Evolutionary conservation across 192 early-diverging fungal genomes (phyloP).

Genomic region (Gorgonomyces haynaldii): DNA sequence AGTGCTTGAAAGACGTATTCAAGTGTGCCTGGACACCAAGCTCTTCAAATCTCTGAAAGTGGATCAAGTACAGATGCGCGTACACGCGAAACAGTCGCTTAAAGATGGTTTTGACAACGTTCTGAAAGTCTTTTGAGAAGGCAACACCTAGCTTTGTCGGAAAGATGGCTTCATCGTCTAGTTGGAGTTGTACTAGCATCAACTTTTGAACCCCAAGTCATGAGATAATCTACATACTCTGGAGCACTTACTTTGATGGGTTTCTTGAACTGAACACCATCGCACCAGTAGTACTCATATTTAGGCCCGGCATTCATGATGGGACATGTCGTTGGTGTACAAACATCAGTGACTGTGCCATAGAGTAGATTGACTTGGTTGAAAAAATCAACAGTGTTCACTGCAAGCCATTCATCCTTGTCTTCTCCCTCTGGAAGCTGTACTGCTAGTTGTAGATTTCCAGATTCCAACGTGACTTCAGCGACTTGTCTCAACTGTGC

Average conservation of each 20-base stretch:
- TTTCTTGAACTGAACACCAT: slow-evolving; percentile 71
- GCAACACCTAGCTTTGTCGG: slow-evolving; percentile 65
- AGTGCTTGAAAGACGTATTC: slow-evolving; percentile 92
- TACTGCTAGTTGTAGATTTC: too few relatives aligned
- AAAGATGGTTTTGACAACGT: slow-evolving; percentile 61
- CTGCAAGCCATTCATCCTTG: slow-evolving; percentile 85
- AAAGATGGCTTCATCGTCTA: slow-evolving; percentile 81
- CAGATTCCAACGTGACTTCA: too few relatives aligned
- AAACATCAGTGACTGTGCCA: slow-evolving; percentile 61
- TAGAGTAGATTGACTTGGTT: slow-evolving; percentile 95
- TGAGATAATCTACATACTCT: slow-evolving; percentile 77
- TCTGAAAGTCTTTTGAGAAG: slow-evolving; percentile 65
- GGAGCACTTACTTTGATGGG: slow-evolving; percentile 52
- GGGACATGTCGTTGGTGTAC: slow-evolving; percentile 79
- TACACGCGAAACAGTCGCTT: slow-evolving; percentile 85
- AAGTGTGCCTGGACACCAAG: slow-evolving; percentile 78
- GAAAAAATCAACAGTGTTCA: slow-evolving; percentile 89
- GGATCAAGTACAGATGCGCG: slow-evolving; percentile 85
- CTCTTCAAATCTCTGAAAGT: slow-evolving; percentile 61
- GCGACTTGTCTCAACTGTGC: too few relatives aligned
- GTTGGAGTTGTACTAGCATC: slow-evolving; percentile 64
- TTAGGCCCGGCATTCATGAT: slow-evolving; percentile 78
- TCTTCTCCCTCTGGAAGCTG: slow-evolving; percentile 80
- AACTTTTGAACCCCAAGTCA: too few relatives aligned
- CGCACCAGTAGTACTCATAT: slow-evolving; percentile 84